Conservation (phyloP, 2,329 filamentous ascomycete species). For the Allantophomopsis cytisporea region DNA sequence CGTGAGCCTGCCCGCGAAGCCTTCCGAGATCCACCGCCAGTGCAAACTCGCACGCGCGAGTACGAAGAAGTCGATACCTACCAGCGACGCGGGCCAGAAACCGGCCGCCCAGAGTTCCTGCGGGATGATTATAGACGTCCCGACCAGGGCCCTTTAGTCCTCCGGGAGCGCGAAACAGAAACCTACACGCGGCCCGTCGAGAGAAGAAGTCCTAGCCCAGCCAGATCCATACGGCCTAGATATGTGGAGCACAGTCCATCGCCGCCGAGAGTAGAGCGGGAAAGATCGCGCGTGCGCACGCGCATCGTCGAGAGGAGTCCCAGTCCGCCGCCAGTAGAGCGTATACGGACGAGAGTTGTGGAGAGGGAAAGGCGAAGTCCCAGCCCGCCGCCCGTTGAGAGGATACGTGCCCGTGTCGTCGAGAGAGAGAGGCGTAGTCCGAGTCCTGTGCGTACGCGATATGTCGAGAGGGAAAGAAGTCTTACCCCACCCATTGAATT, state of each 20-base stretch:
- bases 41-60: slow-evolving; percentile 11
- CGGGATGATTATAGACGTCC: slow-evolving; percentile 14
- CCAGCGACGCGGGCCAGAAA: slow-evolving; percentile 10
- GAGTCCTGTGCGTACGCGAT: too few species aligned
- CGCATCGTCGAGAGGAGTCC: slow-evolving; percentile 14
- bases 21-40: slow-evolving; percentile 1
- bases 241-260: slow-evolving; percentile 2
- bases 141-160: slow-evolving; percentile 13
- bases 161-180: slow-evolving; percentile 16
- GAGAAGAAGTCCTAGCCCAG: slow-evolving; percentile 15
- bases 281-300: slow-evolving; percentile 8
- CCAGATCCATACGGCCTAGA: slow-evolving; percentile 7
- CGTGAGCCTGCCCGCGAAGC: slow-evolving; percentile 6
- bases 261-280: slow-evolving; percentile 2
- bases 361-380: slow-evolving; percentile 16
- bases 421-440: slow-evolving; percentile 6
- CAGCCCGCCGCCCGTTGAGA: slow-evolving; percentile 13
- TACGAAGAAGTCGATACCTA: slow-evolving; percentile 15
- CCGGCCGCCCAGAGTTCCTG: slow-evolving; percentile 15
- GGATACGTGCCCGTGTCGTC: slow-evolving; percentile 14
- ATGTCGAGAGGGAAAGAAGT: too few species aligned
- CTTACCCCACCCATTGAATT: too few species aligned
- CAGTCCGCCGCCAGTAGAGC: slow-evolving; percentile 4
- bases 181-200: slow-evolving; percentile 11
- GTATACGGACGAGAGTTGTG: slow-evolving; percentile 4